Percentiles rank a stretch among this genome's conserved stretches.
phyloP scores from a whole-genome alignment of 2,329 filamentous ascomycete genomes.

The Scopulariopsis brevicaulis region DNA sequence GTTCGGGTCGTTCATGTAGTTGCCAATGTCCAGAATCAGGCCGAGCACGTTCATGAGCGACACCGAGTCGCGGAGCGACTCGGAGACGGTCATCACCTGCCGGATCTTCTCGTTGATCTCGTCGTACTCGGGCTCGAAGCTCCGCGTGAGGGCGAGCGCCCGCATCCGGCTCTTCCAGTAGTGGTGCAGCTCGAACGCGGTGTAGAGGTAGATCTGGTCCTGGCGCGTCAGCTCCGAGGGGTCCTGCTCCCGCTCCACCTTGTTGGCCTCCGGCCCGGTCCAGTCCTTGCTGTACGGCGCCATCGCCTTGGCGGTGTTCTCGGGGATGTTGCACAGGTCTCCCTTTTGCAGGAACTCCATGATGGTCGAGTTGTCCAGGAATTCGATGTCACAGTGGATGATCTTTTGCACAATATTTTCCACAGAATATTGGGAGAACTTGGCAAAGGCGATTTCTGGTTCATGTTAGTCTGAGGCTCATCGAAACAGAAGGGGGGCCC shows the following conservation, averaged over 20 bases:
- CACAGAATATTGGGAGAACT: constrained; percentile 74
- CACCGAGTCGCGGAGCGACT: constrained; percentile 82
- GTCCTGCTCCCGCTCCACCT: constrained; percentile 65
- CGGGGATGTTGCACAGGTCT: constrained; percentile 83
- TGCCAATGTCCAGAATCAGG: constrained; percentile 93
- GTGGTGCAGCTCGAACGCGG: constrained; percentile 87
- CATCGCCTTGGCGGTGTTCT: constrained; percentile 84
- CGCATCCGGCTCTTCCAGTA: constrained; percentile 99
- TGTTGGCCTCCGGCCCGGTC: constrained; percentile 76
- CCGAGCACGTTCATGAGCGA: constrained; percentile 93
- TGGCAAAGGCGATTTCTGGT: constrained; percentile 76
- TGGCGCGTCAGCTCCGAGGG: constrained; percentile 81
- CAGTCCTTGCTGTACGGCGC: constrained; percentile 94
- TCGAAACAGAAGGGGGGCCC: background rate
- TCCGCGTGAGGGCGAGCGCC: constrained; percentile 73
- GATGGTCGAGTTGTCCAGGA: constrained; percentile 79
- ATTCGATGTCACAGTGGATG: constrained; percentile 84
- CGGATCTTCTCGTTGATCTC: constrained; percentile 78
- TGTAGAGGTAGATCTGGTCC: constrained; percentile 90
- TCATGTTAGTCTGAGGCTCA: background rate
- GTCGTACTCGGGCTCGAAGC: constrained; percentile 81
- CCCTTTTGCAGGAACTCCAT: constrained; percentile 96
- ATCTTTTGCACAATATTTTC: constrained; percentile 88
- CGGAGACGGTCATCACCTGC: constrained; percentile 77
- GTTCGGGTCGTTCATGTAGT: constrained; percentile 99